Conservation (phyloP, 331 rosid genomes). For the Stylosanthes scabra region DNA sequence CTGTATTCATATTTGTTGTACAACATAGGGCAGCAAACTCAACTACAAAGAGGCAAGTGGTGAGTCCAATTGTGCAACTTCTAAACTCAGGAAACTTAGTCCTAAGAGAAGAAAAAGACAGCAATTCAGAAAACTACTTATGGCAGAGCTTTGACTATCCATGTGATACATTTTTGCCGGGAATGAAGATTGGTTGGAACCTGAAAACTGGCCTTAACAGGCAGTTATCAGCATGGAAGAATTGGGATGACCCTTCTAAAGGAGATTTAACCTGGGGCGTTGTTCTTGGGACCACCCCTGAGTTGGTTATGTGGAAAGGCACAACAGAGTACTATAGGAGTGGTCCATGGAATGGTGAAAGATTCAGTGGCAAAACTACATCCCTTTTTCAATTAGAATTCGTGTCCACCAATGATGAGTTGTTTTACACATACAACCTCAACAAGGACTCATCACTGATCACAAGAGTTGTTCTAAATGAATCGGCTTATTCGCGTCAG, state of each 20-base stretch:
- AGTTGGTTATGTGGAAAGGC: constrained; percentile 43
- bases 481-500: constrained; percentile 23
- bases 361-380: constrained; percentile 35
- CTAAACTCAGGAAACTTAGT: constrained; percentile 63
- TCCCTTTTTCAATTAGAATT: constrained; percentile 24
- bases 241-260: constrained; percentile 49
- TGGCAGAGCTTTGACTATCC: constrained; percentile 67
- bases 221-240: constrained; percentile 48
- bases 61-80: constrained; percentile 47
- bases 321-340: constrained; percentile 31
- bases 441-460: constrained; percentile 1
- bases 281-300: constrained; percentile 33
- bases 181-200: constrained; percentile 63
- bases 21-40: constrained; percentile 49
- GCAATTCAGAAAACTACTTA: constrained; percentile 10
- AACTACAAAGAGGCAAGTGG: not conserved
- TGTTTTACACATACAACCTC: constrained; percentile 34
- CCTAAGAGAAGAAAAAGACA: constrained; percentile 36
- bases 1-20: no score
- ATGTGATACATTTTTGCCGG: constrained; percentile 48
- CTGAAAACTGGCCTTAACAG: constrained; percentile 35
- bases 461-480: constrained; percentile 47
- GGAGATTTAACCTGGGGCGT: constrained; percentile 45
- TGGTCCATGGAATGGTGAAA: constrained; percentile 63
- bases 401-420: constrained; percentile 39